Evolutionary conservation across 352 stramenopile genomes (phyloP).

Genomic region (Phytophthora uliginosa): DNA sequence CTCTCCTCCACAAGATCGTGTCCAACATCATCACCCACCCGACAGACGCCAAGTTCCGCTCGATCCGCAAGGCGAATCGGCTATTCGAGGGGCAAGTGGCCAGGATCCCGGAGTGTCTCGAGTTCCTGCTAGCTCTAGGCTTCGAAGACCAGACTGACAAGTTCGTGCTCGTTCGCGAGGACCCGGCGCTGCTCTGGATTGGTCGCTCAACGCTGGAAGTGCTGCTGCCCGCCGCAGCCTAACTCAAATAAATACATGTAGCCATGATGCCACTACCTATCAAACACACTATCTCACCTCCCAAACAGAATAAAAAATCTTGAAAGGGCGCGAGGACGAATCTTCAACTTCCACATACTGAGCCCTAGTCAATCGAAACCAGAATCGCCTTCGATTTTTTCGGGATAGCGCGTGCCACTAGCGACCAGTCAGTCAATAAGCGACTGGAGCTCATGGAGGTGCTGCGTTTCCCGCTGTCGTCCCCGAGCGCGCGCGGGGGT

Average conservation of each 20-base stretch:
- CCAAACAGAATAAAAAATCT: slow-evolving; percentile 6
- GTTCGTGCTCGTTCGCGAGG: slow-evolving; percentile 63
- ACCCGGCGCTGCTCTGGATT: slow-evolving; percentile 79
- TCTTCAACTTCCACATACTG: slow-evolving; percentile 16
- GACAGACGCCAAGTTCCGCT: slow-evolving; percentile 64
- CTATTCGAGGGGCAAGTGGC: slow-evolving; percentile 65
- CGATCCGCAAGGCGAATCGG: slow-evolving; percentile 74
- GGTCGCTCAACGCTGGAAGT: slow-evolving; percentile 69
- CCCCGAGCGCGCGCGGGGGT: neutral
- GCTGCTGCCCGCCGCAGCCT: slow-evolving; percentile 40
- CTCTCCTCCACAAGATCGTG: slow-evolving; percentile 75
- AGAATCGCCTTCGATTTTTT: slow-evolving; percentile 16
- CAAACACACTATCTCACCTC: neutral
- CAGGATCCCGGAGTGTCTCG: slow-evolving; percentile 64
- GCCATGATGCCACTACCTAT: neutral
- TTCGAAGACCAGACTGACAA: slow-evolving; percentile 75
- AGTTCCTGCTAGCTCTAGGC: slow-evolving; percentile 69
- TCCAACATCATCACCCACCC: slow-evolving; percentile 80
- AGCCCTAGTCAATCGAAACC: neutral
- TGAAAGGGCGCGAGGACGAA: slow-evolving; percentile 19
- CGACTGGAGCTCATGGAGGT: slow-evolving; percentile 23
- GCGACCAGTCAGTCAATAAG: slow-evolving; percentile 20
- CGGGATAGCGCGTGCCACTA: neutral
- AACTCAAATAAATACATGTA: neutral
- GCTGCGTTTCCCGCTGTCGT: slow-evolving; percentile 22